A percentile compares a stretch with the other conserved stretches of the same genome.
Conservation (phyloP, 1,284 basidiomycete species). For the Bondarzewia mesenterica region DNA sequence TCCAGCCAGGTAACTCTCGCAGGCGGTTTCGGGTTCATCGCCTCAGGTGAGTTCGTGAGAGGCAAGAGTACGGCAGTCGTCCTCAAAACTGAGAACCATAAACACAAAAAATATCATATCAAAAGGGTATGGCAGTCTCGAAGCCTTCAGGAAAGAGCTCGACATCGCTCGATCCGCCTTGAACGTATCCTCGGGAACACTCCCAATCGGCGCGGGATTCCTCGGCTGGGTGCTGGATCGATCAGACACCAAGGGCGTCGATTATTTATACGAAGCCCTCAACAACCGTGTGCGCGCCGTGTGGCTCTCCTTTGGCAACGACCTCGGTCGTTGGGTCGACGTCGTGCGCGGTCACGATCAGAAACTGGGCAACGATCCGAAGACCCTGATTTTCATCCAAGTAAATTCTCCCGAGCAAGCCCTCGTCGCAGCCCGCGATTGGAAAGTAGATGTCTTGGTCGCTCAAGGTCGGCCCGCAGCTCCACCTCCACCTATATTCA, state of each 20-base stretch:
- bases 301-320: slow-evolving; percentile 65
- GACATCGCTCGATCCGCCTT: slow-evolving; percentile 35
- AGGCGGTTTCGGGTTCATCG: slow-evolving; percentile 67
- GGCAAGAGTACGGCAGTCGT: not conserved
- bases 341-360: slow-evolving; percentile 46
- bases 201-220: slow-evolving; percentile 70
- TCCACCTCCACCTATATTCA: not conserved
- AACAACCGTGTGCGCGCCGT: slow-evolving; percentile 52
- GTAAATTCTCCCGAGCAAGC: slow-evolving; percentile 53
- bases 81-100: not conserved
- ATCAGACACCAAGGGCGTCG: slow-evolving; percentile 18
- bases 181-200: slow-evolving; percentile 22
- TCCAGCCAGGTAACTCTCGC: slow-evolving; percentile 54
- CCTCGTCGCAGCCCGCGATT: slow-evolving; percentile 42
- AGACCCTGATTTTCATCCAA: slow-evolving; percentile 55
- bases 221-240: slow-evolving; percentile 67
- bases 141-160: slow-evolving; percentile 40
- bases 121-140: slow-evolving; percentile 36
- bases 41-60: slow-evolving; percentile 34
- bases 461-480: slow-evolving; percentile 51
- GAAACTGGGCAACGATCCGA: slow-evolving; percentile 26
- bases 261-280: slow-evolving; percentile 43
- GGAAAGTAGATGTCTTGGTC: slow-evolving; percentile 66
- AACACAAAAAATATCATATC: slow-evolving; percentile 3
- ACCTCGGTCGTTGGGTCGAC: slow-evolving; percentile 51